Conservation (phyloP, 2,329 filamentous ascomycete genomes). For the Aspergillus fijiensis region DNA sequence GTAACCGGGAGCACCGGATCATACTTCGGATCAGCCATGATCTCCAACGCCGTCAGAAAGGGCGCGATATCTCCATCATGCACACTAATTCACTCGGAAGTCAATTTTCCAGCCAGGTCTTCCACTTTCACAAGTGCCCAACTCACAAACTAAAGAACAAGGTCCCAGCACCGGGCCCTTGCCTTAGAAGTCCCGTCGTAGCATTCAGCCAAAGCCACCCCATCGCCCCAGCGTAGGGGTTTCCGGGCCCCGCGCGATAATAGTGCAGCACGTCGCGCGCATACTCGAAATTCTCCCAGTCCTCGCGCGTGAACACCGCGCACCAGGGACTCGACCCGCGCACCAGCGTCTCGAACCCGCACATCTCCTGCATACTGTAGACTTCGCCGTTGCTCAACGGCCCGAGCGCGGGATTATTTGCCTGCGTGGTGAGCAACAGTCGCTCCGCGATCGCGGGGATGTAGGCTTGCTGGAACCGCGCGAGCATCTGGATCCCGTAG, state of each 20-base stretch:
- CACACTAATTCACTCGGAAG: slow-evolving; percentile 34
- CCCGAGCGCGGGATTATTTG: slow-evolving; percentile 34
- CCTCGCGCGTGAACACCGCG: slow-evolving; percentile 53
- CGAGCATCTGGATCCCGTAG: slow-evolving; percentile 51
- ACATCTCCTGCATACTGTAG: slow-evolving; percentile 62
- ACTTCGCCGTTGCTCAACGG: slow-evolving; percentile 51
- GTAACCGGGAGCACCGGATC: slow-evolving; percentile 48
- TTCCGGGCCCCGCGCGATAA: slow-evolving; percentile 59
- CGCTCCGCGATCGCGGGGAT: slow-evolving; percentile 48
- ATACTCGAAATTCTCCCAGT: slow-evolving; percentile 59
- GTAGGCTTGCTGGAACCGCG: slow-evolving; percentile 50
- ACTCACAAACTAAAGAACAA: slow-evolving; percentile 59
- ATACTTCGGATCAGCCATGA: slow-evolving; percentile 44
- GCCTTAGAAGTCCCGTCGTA: slow-evolving; percentile 50
- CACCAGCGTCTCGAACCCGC: slow-evolving; percentile 58
- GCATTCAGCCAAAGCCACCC: slow-evolving; percentile 61
- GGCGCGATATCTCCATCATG: slow-evolving; percentile 61
- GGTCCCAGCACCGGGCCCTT: slow-evolving; percentile 46
- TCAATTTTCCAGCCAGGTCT: neutral
- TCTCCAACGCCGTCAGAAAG: slow-evolving; percentile 53
- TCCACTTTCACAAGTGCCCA: neutral
- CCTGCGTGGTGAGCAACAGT: slow-evolving; percentile 30
- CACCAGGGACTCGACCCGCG: slow-evolving; percentile 58
- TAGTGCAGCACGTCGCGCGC: slow-evolving; percentile 59
- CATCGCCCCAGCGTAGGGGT: slow-evolving; percentile 54